Conservation (phyloP, 352 stramenopile species). For the Pythium coloratum region DNA sequence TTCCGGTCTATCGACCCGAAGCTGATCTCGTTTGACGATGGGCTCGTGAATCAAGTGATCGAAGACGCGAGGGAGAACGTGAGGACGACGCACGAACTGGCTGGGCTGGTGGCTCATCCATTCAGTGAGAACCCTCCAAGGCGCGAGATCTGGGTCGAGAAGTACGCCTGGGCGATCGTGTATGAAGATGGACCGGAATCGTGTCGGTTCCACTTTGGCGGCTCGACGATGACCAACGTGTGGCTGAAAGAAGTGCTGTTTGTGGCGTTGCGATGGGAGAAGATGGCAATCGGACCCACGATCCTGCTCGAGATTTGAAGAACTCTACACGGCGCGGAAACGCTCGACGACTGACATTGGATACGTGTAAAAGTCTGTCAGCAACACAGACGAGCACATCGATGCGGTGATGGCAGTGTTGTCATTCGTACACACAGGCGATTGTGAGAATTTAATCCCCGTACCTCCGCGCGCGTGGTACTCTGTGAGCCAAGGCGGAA, state of each 20-base stretch:
- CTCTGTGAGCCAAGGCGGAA: too few species aligned
- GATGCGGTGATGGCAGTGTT: too few species aligned
- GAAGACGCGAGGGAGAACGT: constrained; percentile 4
- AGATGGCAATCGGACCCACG: constrained; percentile 41
- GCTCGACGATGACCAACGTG: constrained; percentile 51
- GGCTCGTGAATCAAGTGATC: constrained; percentile 11
- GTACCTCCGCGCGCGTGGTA: too few species aligned
- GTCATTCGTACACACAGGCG: too few species aligned
- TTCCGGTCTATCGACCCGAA: constrained; percentile 58
- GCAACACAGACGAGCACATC: too few species aligned
- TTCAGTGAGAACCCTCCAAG: constrained; percentile 25
- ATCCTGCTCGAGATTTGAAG: constrained; percentile 5
- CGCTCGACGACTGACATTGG: too few species aligned
- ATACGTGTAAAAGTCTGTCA: too few species aligned
- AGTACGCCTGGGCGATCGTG: constrained; percentile 60
- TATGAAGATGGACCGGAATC: constrained; percentile 36
- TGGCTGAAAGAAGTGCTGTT: constrained; percentile 70
- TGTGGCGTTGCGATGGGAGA: constrained; percentile 65
- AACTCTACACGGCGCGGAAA: not conserved
- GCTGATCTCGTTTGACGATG: not conserved
- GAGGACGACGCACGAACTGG: not conserved
- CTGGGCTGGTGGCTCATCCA: not conserved
- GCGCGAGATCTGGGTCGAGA: constrained; percentile 39
- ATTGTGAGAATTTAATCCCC: too few species aligned
- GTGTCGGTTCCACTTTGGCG: constrained; percentile 61